Evolutionary conservation across 1,284 basidiomycete species (phyloP).

Genomic region (Austroboletus niveus): DNA sequence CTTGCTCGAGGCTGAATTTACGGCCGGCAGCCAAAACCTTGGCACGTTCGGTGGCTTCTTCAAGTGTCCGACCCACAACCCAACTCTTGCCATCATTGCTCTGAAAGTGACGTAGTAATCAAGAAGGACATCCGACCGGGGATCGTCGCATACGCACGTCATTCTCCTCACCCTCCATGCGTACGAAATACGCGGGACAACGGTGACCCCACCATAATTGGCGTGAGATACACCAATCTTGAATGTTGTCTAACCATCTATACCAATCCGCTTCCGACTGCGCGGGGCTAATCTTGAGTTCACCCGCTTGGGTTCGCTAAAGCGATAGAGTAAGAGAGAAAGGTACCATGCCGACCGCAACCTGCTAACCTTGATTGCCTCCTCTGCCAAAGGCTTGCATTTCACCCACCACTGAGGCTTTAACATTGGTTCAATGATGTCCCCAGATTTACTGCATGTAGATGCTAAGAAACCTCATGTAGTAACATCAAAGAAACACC

Average conservation of each 20-base stretch:
- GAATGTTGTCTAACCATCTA: constrained; percentile 93
- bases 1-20: constrained; percentile 84
- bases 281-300: constrained; percentile 82
- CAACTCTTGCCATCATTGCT: constrained; percentile 74
- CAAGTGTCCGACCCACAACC: constrained; percentile 85
- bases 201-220: constrained; percentile 99
- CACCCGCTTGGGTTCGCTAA: constrained; percentile 84
- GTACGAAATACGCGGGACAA: constrained; percentile 92
- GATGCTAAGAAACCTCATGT: neutral
- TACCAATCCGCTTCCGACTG: constrained; percentile 94
- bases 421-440: constrained; percentile 93
- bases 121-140: neutral
- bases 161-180: constrained; percentile 76
- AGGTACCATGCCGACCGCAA: neutral
- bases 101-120: constrained; percentile 21
- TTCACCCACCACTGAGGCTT: constrained; percentile 99
- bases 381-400: constrained; percentile 90
- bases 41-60: constrained; percentile 83
- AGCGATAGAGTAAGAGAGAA: neutral
- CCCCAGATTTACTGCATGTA: constrained; percentile 82
- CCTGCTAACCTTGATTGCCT: constrained; percentile 71
- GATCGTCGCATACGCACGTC: constrained; percentile 52
- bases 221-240: constrained; percentile 99
- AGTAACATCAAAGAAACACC: constrained; percentile 19
- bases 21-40: constrained; percentile 68